A percentile compares a stretch with the other conserved stretches of the same genome.
Evolutionary conservation across 306 rosid genomes (phyloP).

Genomic region (Aeschynomene evenia): DNA sequence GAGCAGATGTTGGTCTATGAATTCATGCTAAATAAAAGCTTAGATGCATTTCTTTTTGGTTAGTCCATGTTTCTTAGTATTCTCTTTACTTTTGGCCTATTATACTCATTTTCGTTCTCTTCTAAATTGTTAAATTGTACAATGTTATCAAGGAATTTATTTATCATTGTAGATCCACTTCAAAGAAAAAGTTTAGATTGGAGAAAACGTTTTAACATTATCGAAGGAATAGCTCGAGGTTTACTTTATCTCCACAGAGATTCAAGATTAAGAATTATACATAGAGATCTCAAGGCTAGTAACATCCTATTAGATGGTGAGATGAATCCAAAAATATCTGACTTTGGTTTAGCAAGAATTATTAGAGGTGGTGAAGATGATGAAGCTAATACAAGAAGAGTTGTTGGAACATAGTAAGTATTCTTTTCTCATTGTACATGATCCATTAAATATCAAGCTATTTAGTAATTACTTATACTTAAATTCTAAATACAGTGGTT

Average conservation of each 20-base stretch:
- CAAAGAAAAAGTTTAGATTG: conserved; percentile 23
- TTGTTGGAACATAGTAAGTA: conserved; percentile 42
- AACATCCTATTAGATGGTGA: conserved; percentile 29
- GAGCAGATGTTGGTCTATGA: conserved; percentile 50
- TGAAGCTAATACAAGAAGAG: conserved; percentile 36
- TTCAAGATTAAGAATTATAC: conserved; percentile 36
- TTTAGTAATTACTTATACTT: not conserved
- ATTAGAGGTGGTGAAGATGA: conserved; percentile 26
- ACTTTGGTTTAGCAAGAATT: conserved; percentile 43
- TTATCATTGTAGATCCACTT: conserved; percentile 16
- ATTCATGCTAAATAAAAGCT: conserved; percentile 51
- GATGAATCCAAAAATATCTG: conserved; percentile 36
- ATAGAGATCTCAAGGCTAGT: conserved; percentile 42
- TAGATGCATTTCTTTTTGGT: conserved; percentile 51
- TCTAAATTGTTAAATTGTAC: not conserved
- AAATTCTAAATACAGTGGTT: conserved; percentile 23
- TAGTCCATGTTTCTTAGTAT: not conserved
- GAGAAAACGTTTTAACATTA: conserved; percentile 27
- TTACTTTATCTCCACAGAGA: conserved; percentile 39
- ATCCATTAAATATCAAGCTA: not conserved
- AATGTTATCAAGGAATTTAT: not conserved
- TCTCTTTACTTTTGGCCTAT: not conserved
- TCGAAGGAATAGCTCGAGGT: conserved; percentile 42
- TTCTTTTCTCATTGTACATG: not conserved
- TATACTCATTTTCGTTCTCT: not conserved